A percentile compares a stretch with the other conserved stretches of the same genome.
Evolutionary conservation across 331 rosid species (phyloP).

Genomic region (Quercus tomentella): DNA sequence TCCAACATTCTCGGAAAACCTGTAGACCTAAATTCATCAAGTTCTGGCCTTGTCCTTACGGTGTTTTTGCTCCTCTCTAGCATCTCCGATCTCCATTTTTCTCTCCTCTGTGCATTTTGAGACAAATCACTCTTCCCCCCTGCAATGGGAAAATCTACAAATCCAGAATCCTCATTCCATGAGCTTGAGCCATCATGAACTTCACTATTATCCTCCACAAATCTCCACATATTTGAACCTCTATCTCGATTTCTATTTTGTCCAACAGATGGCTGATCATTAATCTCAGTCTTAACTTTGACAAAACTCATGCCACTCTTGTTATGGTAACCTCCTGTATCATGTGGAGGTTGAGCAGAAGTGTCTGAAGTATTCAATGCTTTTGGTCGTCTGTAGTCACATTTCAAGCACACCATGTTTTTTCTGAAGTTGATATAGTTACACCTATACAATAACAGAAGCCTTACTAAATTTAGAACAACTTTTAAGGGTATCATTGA

Average conservation of each 20-base stretch:
- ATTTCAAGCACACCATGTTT: conserved; percentile 75
- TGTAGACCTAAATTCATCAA: conserved; percentile 36
- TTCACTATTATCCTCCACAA: conserved; percentile 39
- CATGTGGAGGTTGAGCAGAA: conserved; percentile 24
- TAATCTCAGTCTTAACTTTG: conserved; percentile 5
- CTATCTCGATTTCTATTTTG: conserved; percentile 11
- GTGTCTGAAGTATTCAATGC: conserved; percentile 31
- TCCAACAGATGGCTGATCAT: conserved; percentile 6
- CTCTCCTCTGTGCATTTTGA: conserved; percentile 30
- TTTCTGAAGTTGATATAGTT: conserved; percentile 79
- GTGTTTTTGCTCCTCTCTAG: conserved; percentile 22
- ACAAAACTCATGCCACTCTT: conserved; percentile 4
- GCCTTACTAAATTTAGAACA: not conserved
- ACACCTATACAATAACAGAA: conserved; percentile 47
- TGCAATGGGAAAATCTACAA: conserved; percentile 50
- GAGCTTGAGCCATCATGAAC: conserved; percentile 14
- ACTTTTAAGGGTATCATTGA: not conserved
- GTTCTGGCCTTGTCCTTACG: conserved; percentile 21
- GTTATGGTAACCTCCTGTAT: conserved; percentile 18
- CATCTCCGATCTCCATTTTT: conserved; percentile 43
- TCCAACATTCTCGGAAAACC: conserved; percentile 4
- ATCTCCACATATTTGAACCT: conserved; percentile 40
- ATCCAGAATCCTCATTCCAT: conserved; percentile 18
- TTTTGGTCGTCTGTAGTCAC: conserved; percentile 68
- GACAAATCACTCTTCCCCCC: conserved; percentile 44